A percentile compares a stretch with the other conserved stretches of the same genome.
These are phyloP conservation scores for Saccharum officinarum DNA, from an alignment of 176 grass and related monocot species.

Conservation along the genomic window DNA sequence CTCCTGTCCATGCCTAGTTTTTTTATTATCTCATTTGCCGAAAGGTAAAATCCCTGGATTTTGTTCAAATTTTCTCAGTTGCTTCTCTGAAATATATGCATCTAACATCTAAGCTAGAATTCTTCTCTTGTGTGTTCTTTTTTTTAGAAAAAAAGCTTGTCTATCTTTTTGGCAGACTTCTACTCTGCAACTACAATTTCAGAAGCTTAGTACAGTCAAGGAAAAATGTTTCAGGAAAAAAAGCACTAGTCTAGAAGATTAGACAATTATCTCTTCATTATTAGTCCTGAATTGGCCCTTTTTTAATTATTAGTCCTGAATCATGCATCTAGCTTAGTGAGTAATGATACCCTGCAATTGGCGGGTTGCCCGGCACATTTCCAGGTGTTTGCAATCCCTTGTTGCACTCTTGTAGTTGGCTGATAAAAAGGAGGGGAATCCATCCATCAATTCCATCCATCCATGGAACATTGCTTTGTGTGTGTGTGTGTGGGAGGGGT, in stretches of 20 bases:
- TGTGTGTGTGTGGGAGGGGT: conserved; percentile 3
- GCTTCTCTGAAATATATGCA: neutral
- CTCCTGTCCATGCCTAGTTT: neutral
- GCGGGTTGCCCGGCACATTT: conserved; percentile 23
- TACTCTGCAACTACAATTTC: neutral
- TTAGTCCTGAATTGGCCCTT: conserved; percentile 10
- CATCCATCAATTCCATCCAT: conserved; percentile 33
- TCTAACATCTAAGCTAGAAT: neutral
- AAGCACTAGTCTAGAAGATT: neutral
- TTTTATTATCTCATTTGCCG: neutral
- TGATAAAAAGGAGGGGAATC: neutral
- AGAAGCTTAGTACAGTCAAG: neutral
- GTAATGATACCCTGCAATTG: neutral
- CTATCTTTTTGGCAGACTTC: neutral
- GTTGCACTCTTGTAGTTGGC: conserved; percentile 15
- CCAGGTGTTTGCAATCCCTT: conserved; percentile 33
- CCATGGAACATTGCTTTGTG: conserved; percentile 31
- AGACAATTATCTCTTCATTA: neutral
- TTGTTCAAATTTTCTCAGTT: neutral
- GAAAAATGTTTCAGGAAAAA: neutral
- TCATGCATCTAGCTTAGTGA: conserved; percentile 10
- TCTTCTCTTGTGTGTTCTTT: neutral
- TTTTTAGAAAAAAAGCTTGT: neutral
- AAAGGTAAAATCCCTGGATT: neutral
- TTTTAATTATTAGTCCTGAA: conserved; percentile 7